Evolutionary conservation across 495 filamentous ascomycete genomes (phyloP).

Genomic region (Tuber indicum): DNA sequence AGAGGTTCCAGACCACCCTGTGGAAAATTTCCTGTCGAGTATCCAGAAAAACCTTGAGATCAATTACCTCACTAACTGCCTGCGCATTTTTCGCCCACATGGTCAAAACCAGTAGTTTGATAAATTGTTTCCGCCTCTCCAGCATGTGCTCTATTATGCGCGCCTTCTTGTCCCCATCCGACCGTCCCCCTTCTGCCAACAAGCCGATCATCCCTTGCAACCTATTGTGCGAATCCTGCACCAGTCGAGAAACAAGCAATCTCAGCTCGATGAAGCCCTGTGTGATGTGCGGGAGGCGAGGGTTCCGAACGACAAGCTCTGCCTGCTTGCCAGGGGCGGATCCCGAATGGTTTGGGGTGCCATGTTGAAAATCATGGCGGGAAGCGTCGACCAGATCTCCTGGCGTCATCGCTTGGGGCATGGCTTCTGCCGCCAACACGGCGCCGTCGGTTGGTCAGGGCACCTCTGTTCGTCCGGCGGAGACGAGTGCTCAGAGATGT

Average conservation of each 20-base stretch:
- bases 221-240: slow-evolving; percentile 73
- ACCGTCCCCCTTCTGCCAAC: slow-evolving; percentile 22
- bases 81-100: slow-evolving; percentile 77
- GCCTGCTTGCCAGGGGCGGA: slow-evolving; percentile 12
- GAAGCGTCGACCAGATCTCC: slow-evolving; percentile 11
- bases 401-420: slow-evolving; percentile 35
- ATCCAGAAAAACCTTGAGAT: slow-evolving; percentile 67
- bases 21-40: slow-evolving; percentile 54
- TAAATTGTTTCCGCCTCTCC: slow-evolving; percentile 63
- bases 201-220: slow-evolving; percentile 59
- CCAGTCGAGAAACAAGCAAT: slow-evolving; percentile 63
- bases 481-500: background rate
- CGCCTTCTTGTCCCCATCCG: slow-evolving; percentile 64
- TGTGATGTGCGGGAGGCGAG: slow-evolving; percentile 74
- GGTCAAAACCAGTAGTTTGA: slow-evolving; percentile 80
- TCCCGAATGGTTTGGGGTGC: slow-evolving; percentile 6
- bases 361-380: slow-evolving; percentile 7
- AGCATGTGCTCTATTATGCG: slow-evolving; percentile 65
- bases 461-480: background rate
- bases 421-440: slow-evolving; percentile 12
- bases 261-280: slow-evolving; percentile 64
- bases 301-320: slow-evolving; percentile 49
- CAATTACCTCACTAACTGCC: slow-evolving; percentile 74
- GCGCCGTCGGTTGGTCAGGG: slow-evolving; percentile 8
- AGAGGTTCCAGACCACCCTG: slow-evolving; percentile 54